phyloP scores from a whole-genome alignment of 2,329 filamentous ascomycete species.

The Colletotrichum navitas region DNA sequence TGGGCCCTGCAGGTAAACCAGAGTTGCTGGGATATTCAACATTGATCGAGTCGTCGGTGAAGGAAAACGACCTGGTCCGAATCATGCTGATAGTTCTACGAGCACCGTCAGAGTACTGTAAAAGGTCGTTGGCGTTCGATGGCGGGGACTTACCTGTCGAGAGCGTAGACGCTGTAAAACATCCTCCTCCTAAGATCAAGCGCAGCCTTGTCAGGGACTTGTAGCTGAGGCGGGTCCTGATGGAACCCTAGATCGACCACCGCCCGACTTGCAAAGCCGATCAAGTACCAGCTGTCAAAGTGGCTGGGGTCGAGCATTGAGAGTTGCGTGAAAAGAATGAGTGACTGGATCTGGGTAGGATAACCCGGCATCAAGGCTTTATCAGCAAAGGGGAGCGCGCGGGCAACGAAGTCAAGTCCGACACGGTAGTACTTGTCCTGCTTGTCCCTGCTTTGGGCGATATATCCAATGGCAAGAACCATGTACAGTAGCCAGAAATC shows the following conservation, averaged over 20 bases:
- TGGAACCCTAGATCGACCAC: slow-evolving; percentile 92
- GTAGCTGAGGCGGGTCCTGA: slow-evolving; percentile 84
- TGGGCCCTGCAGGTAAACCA: slow-evolving; percentile 56
- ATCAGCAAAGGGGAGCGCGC: slow-evolving; percentile 82
- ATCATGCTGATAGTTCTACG: slow-evolving; percentile 87
- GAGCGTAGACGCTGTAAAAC: slow-evolving; percentile 90
- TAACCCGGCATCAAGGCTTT: slow-evolving; percentile 88
- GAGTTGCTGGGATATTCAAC: slow-evolving; percentile 78
- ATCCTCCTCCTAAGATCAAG: slow-evolving; percentile 85
- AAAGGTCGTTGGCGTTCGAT: background rate
- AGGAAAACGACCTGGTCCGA: slow-evolving; percentile 89
- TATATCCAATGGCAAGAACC: slow-evolving; percentile 86
- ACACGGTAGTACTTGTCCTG: slow-evolving; percentile 73
- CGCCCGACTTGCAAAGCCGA: slow-evolving; percentile 89
- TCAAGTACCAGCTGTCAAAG: slow-evolving; percentile 94
- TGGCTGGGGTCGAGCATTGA: slow-evolving; percentile 90
- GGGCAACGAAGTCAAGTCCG: slow-evolving; percentile 68
- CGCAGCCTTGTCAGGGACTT: slow-evolving; percentile 74
- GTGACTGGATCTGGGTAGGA: slow-evolving; percentile 85
- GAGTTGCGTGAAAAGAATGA: slow-evolving; percentile 89
- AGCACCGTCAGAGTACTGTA: slow-evolving; percentile 12
- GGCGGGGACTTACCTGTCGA: slow-evolving; percentile 76
- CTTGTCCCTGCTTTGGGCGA: slow-evolving; percentile 77
- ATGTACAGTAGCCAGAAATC: slow-evolving; percentile 92
- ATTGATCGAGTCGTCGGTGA: slow-evolving; percentile 88